phyloP scores from a whole-genome alignment of 2,329 filamentous ascomycete species.

The Sclerotinia borealis region DNA sequence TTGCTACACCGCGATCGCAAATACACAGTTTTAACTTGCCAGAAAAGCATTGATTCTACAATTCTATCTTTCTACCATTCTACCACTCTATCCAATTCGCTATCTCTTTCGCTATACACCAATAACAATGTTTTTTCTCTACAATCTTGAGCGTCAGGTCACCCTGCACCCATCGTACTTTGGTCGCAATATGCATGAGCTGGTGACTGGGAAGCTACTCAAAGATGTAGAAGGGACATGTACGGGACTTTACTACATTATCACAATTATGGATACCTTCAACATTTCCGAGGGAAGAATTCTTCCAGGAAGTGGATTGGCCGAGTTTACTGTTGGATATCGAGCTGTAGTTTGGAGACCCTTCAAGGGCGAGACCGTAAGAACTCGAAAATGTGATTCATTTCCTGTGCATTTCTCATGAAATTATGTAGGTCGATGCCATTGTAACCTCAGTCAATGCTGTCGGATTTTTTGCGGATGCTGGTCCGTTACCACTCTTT shows the following conservation, averaged over 20 bases:
- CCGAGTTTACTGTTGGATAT: slow-evolving; percentile 92
- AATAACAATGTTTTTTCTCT: slow-evolving; percentile 85
- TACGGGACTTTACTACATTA: slow-evolving; percentile 94
- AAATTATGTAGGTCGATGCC: slow-evolving; percentile 69
- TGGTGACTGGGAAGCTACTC: slow-evolving; percentile 82
- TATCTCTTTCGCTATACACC: neutral
- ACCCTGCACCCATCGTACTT: slow-evolving; percentile 97
- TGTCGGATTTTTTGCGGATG: slow-evolving; percentile 84
- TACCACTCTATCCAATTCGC: neutral
- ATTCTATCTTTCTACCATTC: neutral
- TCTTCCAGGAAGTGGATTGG: slow-evolving; percentile 82
- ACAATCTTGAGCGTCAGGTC: slow-evolving; percentile 91
- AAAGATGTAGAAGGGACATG: slow-evolving; percentile 93
- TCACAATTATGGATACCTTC: slow-evolving; percentile 94
- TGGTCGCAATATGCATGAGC: slow-evolving; percentile 84
- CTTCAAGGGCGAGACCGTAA: slow-evolving; percentile 95
- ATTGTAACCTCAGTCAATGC: slow-evolving; percentile 87
- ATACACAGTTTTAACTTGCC: neutral
- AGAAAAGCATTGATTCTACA: neutral
- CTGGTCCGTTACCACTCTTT: slow-evolving; percentile 72
- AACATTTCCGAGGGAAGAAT: slow-evolving; percentile 92
- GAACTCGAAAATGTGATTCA: slow-evolving; percentile 28
- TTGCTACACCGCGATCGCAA: neutral
- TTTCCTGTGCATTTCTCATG: slow-evolving; percentile 19
- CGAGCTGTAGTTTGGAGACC: slow-evolving; percentile 96